These are phyloP conservation scores for Tylopilus intermedius DNA, from an alignment of 768 basidiomycete species.

Conservation along the genomic window DNA sequence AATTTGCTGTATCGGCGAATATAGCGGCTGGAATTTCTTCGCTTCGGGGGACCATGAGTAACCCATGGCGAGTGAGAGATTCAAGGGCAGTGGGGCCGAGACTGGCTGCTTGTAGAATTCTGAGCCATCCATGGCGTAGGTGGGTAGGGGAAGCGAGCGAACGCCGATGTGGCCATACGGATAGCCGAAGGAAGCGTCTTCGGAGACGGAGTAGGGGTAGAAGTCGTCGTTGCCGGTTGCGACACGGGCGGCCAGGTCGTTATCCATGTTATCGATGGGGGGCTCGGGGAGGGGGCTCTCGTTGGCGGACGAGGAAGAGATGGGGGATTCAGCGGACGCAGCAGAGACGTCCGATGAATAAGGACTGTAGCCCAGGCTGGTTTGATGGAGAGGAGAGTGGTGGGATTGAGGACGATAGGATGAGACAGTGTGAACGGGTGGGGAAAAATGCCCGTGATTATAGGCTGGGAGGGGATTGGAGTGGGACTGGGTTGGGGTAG, in stretches of 20 bases:
- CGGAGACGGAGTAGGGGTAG: slow-evolving; percentile 23
- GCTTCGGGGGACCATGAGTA: slow-evolving; percentile 30
- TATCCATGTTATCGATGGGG: slow-evolving; percentile 32
- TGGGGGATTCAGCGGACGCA: slow-evolving; percentile 35
- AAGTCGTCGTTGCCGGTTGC: slow-evolving; percentile 25
- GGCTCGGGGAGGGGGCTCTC: slow-evolving; percentile 38
- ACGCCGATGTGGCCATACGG: slow-evolving; percentile 21
- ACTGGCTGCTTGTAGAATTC: slow-evolving; percentile 33
- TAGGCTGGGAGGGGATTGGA: slow-evolving; percentile 14
- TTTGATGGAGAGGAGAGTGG: slow-evolving; percentile 11
- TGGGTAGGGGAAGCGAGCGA: slow-evolving; percentile 21
- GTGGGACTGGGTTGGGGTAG: slow-evolving; percentile 15
- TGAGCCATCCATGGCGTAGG: slow-evolving; percentile 20
- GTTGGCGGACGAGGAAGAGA: slow-evolving; percentile 37
- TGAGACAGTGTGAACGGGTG: slow-evolving; percentile 10
- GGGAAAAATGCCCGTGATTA: slow-evolving; percentile 20
- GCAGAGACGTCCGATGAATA: slow-evolving; percentile 36
- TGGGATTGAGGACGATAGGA: slow-evolving; percentile 21
- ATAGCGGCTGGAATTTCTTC: slow-evolving; percentile 35
- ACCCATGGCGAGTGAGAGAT: slow-evolving; percentile 30
- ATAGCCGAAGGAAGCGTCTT: slow-evolving; percentile 23
- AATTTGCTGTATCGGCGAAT: slow-evolving; percentile 29
- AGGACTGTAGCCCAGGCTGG: slow-evolving; percentile 29
- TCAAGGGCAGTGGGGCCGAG: slow-evolving; percentile 28
- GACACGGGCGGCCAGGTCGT: slow-evolving; percentile 24